Evolutionary conservation across 2,329 filamentous ascomycete genomes (phyloP), one percentile per base, ranked within the genome.

Genomic region (Salinomyces thailandicus): DNA sequence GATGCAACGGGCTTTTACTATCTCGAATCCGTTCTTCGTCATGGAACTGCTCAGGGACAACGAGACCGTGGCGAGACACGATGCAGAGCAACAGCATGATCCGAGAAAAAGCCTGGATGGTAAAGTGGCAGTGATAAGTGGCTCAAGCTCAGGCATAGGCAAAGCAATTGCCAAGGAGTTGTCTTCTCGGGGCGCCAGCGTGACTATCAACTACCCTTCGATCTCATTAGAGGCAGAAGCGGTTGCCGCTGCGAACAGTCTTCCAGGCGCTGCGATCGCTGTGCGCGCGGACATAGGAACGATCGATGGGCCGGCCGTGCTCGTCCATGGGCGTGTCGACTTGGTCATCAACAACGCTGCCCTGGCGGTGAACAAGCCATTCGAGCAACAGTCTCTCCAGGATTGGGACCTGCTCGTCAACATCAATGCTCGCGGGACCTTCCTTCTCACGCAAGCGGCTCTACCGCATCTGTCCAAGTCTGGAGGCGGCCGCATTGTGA

Each of bases 401-500:
- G 17, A 36, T 14, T 36, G 20, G 20, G 33, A 36, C 18, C 14
- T 13, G 7, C 14, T 36, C 13, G 20, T 36, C 14, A 14, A 36
- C 18, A n/a, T 27, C 9, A 36, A 36, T n/a, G 33, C n/a, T 15
- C 33, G 24, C 14, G 33, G 20, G 8, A 26, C 33, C 2, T 18
- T 36, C 17, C 20, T 36, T 15, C 14, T 36, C 22, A 14, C 24
- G 16, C 33, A 36, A 20, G 20, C 11, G 4, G 22, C 22, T 5
- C 33, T 29, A 3, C 13, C 13, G 16, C 33, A 36, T 22, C 33
- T 36, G 22, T 17, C 18, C n/a, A 17, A 29, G n/a, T 13, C 18
- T 17, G 27, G 27, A 20, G 13, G 14, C 18, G 63, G 60, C 4
- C 64, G 73, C 7, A 71, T 79, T 41, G 68, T 79, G 58, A 78